A percentile compares a stretch with the other conserved stretches of the same genome.
phyloP scores from a whole-genome alignment of 495 filamentous ascomycete species.

The Lepraria neglecta region DNA sequence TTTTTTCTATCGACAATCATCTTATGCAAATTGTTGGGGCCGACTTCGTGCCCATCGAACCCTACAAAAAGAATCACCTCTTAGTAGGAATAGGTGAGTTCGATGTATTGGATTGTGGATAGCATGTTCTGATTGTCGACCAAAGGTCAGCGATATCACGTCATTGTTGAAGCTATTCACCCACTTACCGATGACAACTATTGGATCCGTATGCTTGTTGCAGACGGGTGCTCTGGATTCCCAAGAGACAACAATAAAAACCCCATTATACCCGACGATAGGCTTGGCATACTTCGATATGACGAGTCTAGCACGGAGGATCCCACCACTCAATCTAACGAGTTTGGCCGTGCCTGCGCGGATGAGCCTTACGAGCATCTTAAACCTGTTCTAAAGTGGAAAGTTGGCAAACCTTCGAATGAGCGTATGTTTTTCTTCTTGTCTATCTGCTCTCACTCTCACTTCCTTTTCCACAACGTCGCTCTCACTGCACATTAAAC shows the following conservation, averaged over 20 bases:
- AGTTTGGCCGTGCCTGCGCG: slow-evolving; percentile 24
- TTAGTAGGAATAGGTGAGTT: slow-evolving; percentile 51
- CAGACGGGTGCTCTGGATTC: slow-evolving; percentile 33
- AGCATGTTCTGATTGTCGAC: background rate
- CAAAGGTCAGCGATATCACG: slow-evolving; percentile 55
- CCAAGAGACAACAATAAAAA: slow-evolving; percentile 36
- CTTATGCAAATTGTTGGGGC: slow-evolving; percentile 41
- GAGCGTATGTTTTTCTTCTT: background rate
- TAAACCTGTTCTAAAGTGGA: slow-evolving; percentile 26
- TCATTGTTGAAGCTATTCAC: slow-evolving; percentile 57
- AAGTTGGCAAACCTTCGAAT: slow-evolving; percentile 18
- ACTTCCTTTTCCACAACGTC: too few relatives aligned
- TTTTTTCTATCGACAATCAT: slow-evolving; percentile 46
- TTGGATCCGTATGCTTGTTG: slow-evolving; percentile 59
- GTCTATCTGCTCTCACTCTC: background rate
- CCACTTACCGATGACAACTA: slow-evolving; percentile 40
- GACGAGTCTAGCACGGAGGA: slow-evolving; percentile 30
- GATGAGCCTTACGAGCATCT: slow-evolving; percentile 31
- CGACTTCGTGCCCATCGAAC: slow-evolving; percentile 43
- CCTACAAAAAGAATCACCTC: slow-evolving; percentile 41
- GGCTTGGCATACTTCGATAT: slow-evolving; percentile 51
- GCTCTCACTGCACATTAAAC: background rate
- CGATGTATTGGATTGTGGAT: background rate
- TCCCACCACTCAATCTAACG: slow-evolving; percentile 32
- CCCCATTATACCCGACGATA: slow-evolving; percentile 39